Evolutionary conservation across 164 flowering plant species (phyloP).

Genomic region (Buxus sempervirens): DNA sequence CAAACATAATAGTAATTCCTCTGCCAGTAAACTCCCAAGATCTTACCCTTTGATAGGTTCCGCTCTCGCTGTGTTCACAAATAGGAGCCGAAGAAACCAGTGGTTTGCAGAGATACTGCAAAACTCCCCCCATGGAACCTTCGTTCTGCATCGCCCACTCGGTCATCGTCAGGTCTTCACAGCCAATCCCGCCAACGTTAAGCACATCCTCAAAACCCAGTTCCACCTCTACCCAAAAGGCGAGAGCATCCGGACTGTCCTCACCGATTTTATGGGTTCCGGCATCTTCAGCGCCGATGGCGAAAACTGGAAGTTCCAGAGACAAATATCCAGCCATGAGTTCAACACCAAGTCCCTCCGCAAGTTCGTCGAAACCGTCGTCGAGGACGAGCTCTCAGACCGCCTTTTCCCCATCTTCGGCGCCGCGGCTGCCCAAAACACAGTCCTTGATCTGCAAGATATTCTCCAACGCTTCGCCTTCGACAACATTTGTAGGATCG

Average conservation of each 20-base stretch:
- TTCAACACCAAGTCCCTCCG: no score
- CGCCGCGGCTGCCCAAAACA: conserved; percentile 6
- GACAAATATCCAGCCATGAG: no score
- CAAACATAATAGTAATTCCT: background rate
- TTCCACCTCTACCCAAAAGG: conserved; percentile 26
- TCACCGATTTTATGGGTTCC: conserved; percentile 24
- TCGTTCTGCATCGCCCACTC: conserved; percentile 19
- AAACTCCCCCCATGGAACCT: conserved; percentile 12
- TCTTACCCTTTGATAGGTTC: no score
- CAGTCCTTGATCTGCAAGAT: conserved; percentile 20
- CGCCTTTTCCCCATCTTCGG: conserved; percentile 23
- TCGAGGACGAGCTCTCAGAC: conserved; percentile 21
- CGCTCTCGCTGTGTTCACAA: conserved; percentile 2
- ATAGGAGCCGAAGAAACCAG: no score
- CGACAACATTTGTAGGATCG: background rate
- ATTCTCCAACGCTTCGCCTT: no score
- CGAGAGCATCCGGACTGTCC: background rate
- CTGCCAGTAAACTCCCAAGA: no score
- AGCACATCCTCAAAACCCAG: no score
- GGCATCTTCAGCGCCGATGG: conserved; percentile 30
- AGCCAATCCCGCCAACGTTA: conserved; percentile 21
- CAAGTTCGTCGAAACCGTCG: conserved; percentile 24
- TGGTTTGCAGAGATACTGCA: conserved; percentile 8
- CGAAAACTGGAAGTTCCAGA: no score
- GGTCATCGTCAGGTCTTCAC: conserved; percentile 20